Percentiles rank a stretch among this genome's conserved stretches.
Conservation (phyloP, 2,329 filamentous ascomycete species). For the Ascochyta fabae region DNA sequence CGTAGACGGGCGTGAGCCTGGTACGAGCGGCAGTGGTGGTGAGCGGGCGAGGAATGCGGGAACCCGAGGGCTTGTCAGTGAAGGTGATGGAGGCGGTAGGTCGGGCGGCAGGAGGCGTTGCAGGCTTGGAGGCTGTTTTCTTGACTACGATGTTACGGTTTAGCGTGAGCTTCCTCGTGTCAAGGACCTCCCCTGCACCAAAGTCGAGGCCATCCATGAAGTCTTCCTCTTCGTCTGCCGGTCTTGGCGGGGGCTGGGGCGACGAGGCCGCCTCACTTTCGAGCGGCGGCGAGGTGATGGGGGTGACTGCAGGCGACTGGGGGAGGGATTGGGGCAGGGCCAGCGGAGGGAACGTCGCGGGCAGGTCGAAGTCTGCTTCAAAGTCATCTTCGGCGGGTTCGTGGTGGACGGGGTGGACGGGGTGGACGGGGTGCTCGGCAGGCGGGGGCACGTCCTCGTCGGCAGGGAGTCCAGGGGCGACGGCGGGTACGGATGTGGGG, state of each 20-base stretch:
- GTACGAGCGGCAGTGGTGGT: conserved; percentile 44
- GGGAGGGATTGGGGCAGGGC: conserved; percentile 5
- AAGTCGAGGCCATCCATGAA: conserved; percentile 88
- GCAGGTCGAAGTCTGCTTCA: conserved; percentile 21
- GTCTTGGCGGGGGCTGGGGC: conserved; percentile 28
- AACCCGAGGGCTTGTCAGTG: conserved; percentile 72
- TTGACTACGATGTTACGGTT: conserved; percentile 94
- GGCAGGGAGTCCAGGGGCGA: conserved; percentile 1
- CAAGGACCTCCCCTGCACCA: conserved; percentile 81
- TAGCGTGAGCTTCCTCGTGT: conserved; percentile 78
- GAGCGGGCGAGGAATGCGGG: conserved; percentile 80
- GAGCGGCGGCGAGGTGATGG: conserved; percentile 23
- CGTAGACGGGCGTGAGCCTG: conserved; percentile 89
- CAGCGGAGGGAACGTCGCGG: conserved; percentile 13
- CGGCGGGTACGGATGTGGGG: conserved; percentile 40
- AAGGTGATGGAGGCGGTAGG: conserved; percentile 89
- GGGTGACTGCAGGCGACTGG: conserved; percentile 26
- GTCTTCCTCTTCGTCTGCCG: conserved; percentile 65
- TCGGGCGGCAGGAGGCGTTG: conserved; percentile 71
- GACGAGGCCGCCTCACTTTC: conserved; percentile 28
- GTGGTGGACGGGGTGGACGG: conserved; percentile 7
- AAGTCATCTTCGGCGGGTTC: conserved; percentile 17
- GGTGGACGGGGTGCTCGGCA: conserved; percentile 10
- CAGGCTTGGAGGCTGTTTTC: conserved; percentile 60
- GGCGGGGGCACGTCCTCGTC: conserved; percentile 20